Percentiles rank a stretch among this genome's conserved stretches.
phyloP scores from a whole-genome alignment of 805 yeast genomes.

The Candida easanensis region DNA sequence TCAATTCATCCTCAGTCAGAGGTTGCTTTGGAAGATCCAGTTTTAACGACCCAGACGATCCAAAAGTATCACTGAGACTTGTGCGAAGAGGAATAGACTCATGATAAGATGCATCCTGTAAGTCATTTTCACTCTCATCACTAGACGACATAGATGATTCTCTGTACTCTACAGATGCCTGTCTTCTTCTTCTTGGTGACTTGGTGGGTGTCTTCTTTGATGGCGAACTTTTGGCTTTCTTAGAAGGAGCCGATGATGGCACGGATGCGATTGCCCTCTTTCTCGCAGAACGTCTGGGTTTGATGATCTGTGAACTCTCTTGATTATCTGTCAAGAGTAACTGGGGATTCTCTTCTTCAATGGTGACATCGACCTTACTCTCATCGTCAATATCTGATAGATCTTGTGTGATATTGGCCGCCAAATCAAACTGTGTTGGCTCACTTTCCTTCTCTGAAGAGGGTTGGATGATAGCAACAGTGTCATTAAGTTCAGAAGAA shows the following conservation, averaged over 20 bases:
- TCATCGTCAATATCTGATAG: conserved; percentile 29
- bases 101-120: neutral
- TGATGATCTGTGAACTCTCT: neutral
- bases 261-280: neutral
- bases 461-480: neutral
- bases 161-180: neutral
- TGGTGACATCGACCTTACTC: conserved; percentile 16
- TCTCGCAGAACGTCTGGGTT: conserved; percentile 5
- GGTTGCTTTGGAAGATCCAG: neutral
- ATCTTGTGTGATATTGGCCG: conserved; percentile 27
- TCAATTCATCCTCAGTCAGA: conserved; percentile 6
- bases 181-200: neutral
- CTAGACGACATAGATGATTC: neutral
- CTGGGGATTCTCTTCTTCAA: conserved; percentile 13
- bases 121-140: neutral
- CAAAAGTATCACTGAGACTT: too few species aligned
- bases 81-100: too few species aligned
- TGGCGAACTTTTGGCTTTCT: neutral
- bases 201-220: neutral
- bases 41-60: too few species aligned
- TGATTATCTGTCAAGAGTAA: neutral
- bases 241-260: neutral
- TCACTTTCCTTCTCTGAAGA: neutral
- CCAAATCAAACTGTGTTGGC: conserved; percentile 10
- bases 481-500: neutral